Percentiles rank a stretch among this genome's conserved stretches.
phyloP scores from a whole-genome alignment of 208 protist species.

The Crithidia mellificae region DNA sequence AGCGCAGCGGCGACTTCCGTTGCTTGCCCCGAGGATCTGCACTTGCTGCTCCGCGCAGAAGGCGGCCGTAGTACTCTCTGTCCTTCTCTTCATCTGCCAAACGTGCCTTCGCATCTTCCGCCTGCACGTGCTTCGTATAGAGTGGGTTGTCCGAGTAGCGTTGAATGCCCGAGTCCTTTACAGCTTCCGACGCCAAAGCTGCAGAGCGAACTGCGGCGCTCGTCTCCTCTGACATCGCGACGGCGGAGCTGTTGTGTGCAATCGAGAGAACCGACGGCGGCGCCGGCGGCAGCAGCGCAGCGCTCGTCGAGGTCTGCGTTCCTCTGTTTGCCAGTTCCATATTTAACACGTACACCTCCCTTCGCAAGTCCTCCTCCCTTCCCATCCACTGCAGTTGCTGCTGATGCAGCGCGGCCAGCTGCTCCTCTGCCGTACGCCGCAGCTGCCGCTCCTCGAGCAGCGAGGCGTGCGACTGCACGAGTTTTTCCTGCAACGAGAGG shows the following conservation, averaged over 20 bases:
- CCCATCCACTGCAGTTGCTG: constrained; percentile 15
- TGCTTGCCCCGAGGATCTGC: not conserved
- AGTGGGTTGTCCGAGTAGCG: too few species aligned
- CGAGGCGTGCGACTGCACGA: constrained; percentile 15
- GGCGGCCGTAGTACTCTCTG: not conserved
- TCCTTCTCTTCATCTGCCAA: not conserved
- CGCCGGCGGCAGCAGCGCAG: too few species aligned
- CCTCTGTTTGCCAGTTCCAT: constrained; percentile 31
- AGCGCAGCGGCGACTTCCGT: not conserved
- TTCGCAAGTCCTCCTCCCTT: constrained; percentile 7
- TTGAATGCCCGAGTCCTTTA: too few species aligned
- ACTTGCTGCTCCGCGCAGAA: not conserved
- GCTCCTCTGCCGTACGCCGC: constrained; percentile 21
- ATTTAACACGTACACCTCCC: constrained; percentile 36
- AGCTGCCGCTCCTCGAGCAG: constrained; percentile 29
- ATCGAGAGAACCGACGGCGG: too few species aligned
- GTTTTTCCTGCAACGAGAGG: constrained; percentile 4
- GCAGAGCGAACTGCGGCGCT: too few species aligned
- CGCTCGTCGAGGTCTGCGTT: not conserved
- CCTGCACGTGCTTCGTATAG: too few species aligned
- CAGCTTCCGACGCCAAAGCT: too few species aligned
- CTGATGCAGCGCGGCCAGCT: constrained; percentile 16
- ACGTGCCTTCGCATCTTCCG: not conserved
- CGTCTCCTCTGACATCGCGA: too few species aligned
- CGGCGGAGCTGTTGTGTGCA: too few species aligned